phyloP scores from a whole-genome alignment of 1,284 basidiomycete species.

The Porogramme epimiltina region DNA sequence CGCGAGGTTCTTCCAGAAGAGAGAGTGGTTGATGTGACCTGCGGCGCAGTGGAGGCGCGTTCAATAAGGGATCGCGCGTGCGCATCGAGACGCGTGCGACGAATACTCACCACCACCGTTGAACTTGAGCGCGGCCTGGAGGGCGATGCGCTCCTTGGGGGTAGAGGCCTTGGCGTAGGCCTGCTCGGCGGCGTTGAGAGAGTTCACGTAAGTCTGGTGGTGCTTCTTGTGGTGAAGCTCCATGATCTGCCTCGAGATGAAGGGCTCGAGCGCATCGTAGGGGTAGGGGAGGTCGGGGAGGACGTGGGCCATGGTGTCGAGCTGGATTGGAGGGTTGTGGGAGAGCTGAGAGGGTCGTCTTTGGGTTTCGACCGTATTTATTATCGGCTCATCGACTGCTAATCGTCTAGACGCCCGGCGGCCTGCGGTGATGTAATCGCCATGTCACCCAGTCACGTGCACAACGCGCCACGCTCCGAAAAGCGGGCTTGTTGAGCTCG shows the following conservation, averaged over 20 bases:
- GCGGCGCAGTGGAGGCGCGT: conserved; percentile 10
- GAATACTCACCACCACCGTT: conserved; percentile 78
- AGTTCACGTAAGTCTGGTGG: conserved; percentile 92
- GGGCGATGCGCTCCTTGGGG: conserved; percentile 82
- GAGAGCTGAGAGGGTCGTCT: conserved; percentile 5
- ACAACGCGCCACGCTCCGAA: neutral
- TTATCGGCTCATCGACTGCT: conserved; percentile 19
- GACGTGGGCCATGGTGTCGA: conserved; percentile 49
- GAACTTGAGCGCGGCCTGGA: conserved; percentile 88
- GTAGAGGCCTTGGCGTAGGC: conserved; percentile 68
- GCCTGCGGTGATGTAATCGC: conserved; percentile 21
- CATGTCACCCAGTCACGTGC: conserved; percentile 14
- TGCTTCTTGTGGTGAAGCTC: conserved; percentile 95
- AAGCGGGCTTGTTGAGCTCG: conserved; percentile 4
- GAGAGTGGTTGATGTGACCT: conserved; percentile 90
- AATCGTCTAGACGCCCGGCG: conserved; percentile 8
- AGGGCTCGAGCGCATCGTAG: conserved; percentile 85
- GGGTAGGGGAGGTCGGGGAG: conserved; percentile 89
- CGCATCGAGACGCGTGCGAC: neutral
- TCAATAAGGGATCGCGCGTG: neutral
- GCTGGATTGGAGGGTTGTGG: conserved; percentile 8
- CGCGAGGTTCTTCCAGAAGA: conserved; percentile 98
- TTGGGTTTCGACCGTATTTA: conserved; percentile 21
- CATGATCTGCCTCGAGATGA: conserved; percentile 86
- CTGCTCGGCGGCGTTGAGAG: conserved; percentile 90